Evolutionary conservation across 2,329 filamentous ascomycete species (phyloP).

Genomic region (Alternaria consortialis): DNA sequence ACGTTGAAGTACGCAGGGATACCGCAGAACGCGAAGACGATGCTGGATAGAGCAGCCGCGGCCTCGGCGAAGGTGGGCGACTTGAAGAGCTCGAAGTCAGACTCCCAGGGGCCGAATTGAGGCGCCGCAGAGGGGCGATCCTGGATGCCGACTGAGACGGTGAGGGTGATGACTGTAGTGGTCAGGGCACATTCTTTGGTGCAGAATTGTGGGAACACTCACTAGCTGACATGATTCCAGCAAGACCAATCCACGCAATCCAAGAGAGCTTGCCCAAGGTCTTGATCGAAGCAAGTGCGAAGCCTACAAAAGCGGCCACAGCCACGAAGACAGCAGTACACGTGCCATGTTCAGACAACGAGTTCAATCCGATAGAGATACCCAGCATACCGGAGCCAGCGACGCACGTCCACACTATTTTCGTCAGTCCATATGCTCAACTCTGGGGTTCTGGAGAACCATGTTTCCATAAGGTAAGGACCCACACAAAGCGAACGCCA

Average conservation of each 20-base stretch:
- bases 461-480: constrained; percentile 14
- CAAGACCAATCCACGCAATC: constrained; percentile 37
- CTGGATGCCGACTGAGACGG: constrained; percentile 37
- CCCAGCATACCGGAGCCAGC: constrained; percentile 74
- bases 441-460: constrained; percentile 17
- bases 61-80: constrained; percentile 27
- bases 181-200: constrained; percentile 1
- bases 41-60: constrained; percentile 31
- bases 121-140: constrained; percentile 38
- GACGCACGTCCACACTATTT: constrained; percentile 61
- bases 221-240: constrained; percentile 34
- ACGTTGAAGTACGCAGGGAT: constrained; percentile 74
- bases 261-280: constrained; percentile 35
- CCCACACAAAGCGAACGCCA: constrained; percentile 48
- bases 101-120: constrained; percentile 28
- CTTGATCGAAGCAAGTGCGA: constrained; percentile 55
- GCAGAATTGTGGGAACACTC: constrained; percentile 6
- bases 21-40: constrained; percentile 54
- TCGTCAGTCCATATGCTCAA: constrained; percentile 4
- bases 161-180: constrained; percentile 33
- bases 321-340: constrained; percentile 72
- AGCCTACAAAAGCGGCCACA: constrained; percentile 66
- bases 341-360: constrained; percentile 67
- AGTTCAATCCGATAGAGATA: constrained; percentile 47
- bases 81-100: constrained; percentile 32